These are phyloP conservation scores for Grosmannia clavigera DNA, from an alignment of 2,329 filamentous ascomycete genomes.

Conservation along the genomic window DNA sequence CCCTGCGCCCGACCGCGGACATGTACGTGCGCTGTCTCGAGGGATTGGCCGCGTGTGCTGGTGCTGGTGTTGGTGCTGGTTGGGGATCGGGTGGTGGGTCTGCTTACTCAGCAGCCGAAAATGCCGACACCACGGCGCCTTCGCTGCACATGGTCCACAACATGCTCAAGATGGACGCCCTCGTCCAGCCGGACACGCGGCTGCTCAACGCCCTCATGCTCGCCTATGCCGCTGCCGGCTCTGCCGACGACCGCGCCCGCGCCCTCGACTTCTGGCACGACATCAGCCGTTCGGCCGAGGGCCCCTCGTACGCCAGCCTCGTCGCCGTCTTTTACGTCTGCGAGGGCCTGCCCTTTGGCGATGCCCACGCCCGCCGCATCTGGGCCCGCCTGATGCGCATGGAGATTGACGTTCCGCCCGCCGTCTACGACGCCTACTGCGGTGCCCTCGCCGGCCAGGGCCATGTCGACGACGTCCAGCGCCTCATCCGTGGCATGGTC, in stretches of 20 bases:
- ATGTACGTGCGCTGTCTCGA: slow-evolving; percentile 71
- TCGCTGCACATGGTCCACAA: slow-evolving; percentile 66
- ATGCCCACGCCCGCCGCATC: slow-evolving; percentile 50
- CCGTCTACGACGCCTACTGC: slow-evolving; percentile 65
- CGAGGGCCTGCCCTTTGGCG: slow-evolving; percentile 46
- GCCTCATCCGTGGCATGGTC: slow-evolving; percentile 54
- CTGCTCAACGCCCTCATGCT: slow-evolving; percentile 81
- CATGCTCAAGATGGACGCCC: slow-evolving; percentile 86
- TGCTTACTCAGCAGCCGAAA: too few species aligned
- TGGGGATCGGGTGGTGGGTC: too few species aligned
- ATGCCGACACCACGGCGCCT: too few species aligned
- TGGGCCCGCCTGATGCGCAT: slow-evolving; percentile 61
- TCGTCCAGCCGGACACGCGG: slow-evolving; percentile 61
- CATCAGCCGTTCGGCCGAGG: slow-evolving; percentile 72
- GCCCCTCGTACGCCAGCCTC: slow-evolving; percentile 70
- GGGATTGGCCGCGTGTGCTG: slow-evolving; percentile 48
- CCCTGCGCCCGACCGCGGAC: slow-evolving; percentile 54
- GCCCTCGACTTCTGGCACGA: slow-evolving; percentile 75
- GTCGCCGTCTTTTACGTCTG: slow-evolving; percentile 72
- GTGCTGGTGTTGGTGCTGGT: too few species aligned
- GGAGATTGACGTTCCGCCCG: slow-evolving; percentile 64
- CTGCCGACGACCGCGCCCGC: slow-evolving; percentile 50
- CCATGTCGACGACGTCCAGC: slow-evolving; percentile 53
- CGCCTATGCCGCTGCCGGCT: slow-evolving; percentile 61
- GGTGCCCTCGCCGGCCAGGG: slow-evolving; percentile 64